These are phyloP conservation scores for Leccinum pellstonianum DNA, from an alignment of 768 basidiomycete genomes.

Conservation along the genomic window DNA sequence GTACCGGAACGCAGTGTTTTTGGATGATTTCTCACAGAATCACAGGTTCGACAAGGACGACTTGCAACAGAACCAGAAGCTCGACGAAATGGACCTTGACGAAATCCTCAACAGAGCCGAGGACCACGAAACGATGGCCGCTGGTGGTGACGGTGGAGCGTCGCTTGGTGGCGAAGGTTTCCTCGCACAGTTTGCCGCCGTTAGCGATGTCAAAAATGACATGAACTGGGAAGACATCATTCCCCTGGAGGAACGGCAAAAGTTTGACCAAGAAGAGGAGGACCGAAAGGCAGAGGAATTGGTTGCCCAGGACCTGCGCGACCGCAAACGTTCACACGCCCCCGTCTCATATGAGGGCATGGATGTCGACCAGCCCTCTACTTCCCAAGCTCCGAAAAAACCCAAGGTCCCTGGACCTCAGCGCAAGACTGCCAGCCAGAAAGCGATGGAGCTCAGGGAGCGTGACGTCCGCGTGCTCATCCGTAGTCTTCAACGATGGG, in stretches of 20 bases:
- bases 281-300: constrained; percentile 71
- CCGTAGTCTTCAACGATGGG: constrained; percentile 95
- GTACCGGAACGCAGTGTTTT: constrained; percentile 27
- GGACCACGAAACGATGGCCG: constrained; percentile 91
- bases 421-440: constrained; percentile 90
- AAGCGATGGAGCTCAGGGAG: constrained; percentile 95
- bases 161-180: constrained; percentile 98
- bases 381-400: constrained; percentile 67
- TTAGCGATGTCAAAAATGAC: constrained; percentile 98
- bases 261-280: constrained; percentile 79
- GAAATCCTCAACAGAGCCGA: constrained; percentile 97
- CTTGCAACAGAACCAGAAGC: constrained; percentile 85
- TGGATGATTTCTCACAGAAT: constrained; percentile 5
- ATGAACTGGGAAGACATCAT: constrained; percentile 99
- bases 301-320: constrained; percentile 63
- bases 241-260: constrained; percentile 85
- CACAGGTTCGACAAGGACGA: constrained; percentile 96
- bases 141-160: constrained; percentile 78
- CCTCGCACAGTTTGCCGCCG: constrained; percentile 90
- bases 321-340: constrained; percentile 82
- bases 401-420: constrained; percentile 68
- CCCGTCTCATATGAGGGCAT: constrained; percentile 91
- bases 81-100: constrained; percentile 99
- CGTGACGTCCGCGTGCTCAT: constrained; percentile 95
- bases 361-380: constrained; percentile 76